Evolutionary conservation across 768 basidiomycete species (phyloP).

Genomic region (Pleurotus ostreatus): DNA sequence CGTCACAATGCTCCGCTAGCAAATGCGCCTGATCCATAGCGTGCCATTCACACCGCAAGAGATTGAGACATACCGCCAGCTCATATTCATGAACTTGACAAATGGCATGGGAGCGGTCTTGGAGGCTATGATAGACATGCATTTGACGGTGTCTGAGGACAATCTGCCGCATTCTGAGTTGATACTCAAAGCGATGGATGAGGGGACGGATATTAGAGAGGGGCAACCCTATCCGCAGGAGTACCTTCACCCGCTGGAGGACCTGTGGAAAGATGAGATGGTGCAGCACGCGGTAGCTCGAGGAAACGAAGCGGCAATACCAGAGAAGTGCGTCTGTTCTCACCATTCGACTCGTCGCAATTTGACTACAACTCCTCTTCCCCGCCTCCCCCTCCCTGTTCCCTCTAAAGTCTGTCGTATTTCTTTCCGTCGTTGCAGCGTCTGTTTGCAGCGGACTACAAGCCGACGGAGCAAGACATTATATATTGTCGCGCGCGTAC

Average conservation of each 20-base stretch:
- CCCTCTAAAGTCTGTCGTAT: slow-evolving; percentile 52
- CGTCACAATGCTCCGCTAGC: slow-evolving; percentile 36
- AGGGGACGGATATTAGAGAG: slow-evolving; percentile 69
- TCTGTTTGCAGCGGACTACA: slow-evolving; percentile 68
- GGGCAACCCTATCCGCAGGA: slow-evolving; percentile 72
- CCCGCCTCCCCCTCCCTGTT: too few relatives aligned
- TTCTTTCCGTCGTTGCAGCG: slow-evolving; percentile 80
- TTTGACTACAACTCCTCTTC: too few relatives aligned
- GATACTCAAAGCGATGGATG: slow-evolving; percentile 37
- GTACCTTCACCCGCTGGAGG: slow-evolving; percentile 63
- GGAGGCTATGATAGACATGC: slow-evolving; percentile 88
- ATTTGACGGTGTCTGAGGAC: slow-evolving; percentile 62
- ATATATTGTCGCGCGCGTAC: slow-evolving; percentile 83
- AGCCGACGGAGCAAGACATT: slow-evolving; percentile 84
- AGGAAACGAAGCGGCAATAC: slow-evolving; percentile 88
- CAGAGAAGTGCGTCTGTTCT: slow-evolving; percentile 67
- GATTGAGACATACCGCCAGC: slow-evolving; percentile 85
- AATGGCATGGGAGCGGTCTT: slow-evolving; percentile 79
- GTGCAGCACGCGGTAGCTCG: slow-evolving; percentile 71
- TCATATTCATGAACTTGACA: slow-evolving; percentile 90
- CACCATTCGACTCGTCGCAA: too few relatives aligned
- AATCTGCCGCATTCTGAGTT: slow-evolving; percentile 57
- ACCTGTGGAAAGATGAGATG: slow-evolving; percentile 74
- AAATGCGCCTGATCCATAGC: slow-evolving; percentile 96
- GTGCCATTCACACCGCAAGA: slow-evolving; percentile 80